Evolutionary conservation across 2,329 filamentous ascomycete species (phyloP).

Genomic region (Xylariales sp.): DNA sequence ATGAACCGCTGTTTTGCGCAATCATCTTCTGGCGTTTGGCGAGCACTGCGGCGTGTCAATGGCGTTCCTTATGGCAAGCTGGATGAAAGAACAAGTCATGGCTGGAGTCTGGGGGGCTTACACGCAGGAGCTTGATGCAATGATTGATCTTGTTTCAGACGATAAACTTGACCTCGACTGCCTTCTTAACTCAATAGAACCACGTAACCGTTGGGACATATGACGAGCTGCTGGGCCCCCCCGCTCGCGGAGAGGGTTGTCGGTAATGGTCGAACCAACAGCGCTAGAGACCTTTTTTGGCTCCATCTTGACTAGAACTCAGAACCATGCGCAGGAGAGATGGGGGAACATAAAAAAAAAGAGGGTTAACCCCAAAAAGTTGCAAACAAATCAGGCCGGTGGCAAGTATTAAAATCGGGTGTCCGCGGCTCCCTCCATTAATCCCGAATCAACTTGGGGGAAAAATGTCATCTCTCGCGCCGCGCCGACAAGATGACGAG

Average conservation of each 20-base stretch:
- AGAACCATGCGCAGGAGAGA: background rate
- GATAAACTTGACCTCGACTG: slow-evolving; percentile 19
- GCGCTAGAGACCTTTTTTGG: slow-evolving; percentile 7
- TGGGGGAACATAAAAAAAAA: background rate
- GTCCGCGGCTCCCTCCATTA: no score
- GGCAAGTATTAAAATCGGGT: background rate
- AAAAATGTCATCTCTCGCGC: slow-evolving; percentile 6
- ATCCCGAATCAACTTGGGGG: slow-evolving; percentile 7
- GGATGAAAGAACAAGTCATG: no score
- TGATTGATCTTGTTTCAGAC: slow-evolving; percentile 17
- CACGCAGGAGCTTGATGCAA: slow-evolving; percentile 22
- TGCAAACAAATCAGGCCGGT: background rate
- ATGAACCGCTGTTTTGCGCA: slow-evolving; percentile 52
- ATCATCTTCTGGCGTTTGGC: slow-evolving; percentile 40
- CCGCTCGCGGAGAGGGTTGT: slow-evolving; percentile 12
- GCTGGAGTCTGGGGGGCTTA: no score
- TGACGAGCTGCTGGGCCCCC: slow-evolving; percentile 18
- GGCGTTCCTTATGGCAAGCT: no score
- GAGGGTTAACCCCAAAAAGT: background rate
- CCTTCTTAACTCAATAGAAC: slow-evolving; percentile 14
- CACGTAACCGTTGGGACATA: slow-evolving; percentile 11
- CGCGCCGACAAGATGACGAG: slow-evolving; percentile 9
- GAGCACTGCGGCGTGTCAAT: no score
- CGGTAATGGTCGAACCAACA: slow-evolving; percentile 6
- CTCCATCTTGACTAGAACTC: slow-evolving; percentile 1